Conservation (phyloP, 352 stramenopile species). For the Phytophthora colocasiae region DNA sequence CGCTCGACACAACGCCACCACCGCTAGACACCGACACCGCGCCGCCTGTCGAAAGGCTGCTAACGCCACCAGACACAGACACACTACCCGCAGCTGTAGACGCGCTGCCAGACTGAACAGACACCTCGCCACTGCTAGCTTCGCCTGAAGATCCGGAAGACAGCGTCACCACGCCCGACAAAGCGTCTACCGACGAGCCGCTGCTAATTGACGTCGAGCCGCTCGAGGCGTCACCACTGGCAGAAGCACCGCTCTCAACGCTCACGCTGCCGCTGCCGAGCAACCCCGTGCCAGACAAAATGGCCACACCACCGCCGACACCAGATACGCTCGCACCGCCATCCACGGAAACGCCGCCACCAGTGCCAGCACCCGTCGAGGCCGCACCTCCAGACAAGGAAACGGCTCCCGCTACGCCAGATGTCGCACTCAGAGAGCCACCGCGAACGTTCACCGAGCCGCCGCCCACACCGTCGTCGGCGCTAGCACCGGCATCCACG, state of each 20-base stretch:
- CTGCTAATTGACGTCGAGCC: neutral
- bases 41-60: neutral
- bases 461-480: neutral
- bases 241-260: neutral
- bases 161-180: neutral
- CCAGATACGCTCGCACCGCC: neutral
- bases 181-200: neutral
- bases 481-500: conserved; percentile 1
- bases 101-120: neutral
- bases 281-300: neutral
- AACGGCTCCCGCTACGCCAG: neutral
- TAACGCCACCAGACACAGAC: neutral
- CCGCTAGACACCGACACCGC: neutral
- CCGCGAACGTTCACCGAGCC: neutral
- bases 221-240: neutral
- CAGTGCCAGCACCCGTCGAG: neutral
- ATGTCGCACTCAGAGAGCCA: neutral
- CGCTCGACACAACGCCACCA: neutral
- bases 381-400: neutral
- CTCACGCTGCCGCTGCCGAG: neutral
- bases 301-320: neutral
- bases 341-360: conserved; percentile 3
- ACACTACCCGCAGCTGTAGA: neutral
- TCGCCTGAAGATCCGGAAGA: neutral
- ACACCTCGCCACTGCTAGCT: neutral